Base-by-base conservation (phyloP, 176 grass and related monocot genomes). In the Poa annua region DNA sequence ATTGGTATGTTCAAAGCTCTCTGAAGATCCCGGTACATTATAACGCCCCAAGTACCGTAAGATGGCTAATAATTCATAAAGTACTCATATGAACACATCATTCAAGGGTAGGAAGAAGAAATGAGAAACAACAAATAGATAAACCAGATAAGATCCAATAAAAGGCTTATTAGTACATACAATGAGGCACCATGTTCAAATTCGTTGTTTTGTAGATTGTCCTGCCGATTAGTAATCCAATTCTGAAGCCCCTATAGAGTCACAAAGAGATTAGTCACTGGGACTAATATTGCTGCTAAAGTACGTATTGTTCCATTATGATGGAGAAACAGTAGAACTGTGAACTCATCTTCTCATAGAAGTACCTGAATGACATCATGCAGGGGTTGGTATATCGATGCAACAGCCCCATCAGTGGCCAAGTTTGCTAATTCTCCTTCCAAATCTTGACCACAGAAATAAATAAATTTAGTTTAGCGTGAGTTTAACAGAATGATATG, bases 361-460 rank as follows among this genome's bases (percentile, higher is more conserved):
- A 36, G 68, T 92, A 98, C 96, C 96, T 95, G 72, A 79, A 95
- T 88, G 73, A 88, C 74, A 59, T 93, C 88, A 86, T 88, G 62
- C 76, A 98, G 76, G 79, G 95, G 95, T 69, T 85, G 85, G 86
- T 98, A 98, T 88, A 89, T 93, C 84, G 81, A 86, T 79, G 79
- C 81, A 76, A 88, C 67, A 74, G 77, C 63, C 38, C 83, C 86
- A 86, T 75, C 38, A 88, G 80, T 78, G 76, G 88, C 90, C 75
- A 98, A 87, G 13, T 20, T 74, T 82, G 66, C 84, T 77, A 98
- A 57, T 88, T 98, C 95, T 51, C 17, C 74, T 73, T 77, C 82
- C 81, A 98, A 52, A 55, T 22, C 95, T 98, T 80, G 53, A 84
- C 50, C 71, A 81, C 11, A 77, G 49, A 76, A 72, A 79, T 63